phyloP scores from a whole-genome alignment of 805 yeast species.

The Priceomyces melissophilus region DNA sequence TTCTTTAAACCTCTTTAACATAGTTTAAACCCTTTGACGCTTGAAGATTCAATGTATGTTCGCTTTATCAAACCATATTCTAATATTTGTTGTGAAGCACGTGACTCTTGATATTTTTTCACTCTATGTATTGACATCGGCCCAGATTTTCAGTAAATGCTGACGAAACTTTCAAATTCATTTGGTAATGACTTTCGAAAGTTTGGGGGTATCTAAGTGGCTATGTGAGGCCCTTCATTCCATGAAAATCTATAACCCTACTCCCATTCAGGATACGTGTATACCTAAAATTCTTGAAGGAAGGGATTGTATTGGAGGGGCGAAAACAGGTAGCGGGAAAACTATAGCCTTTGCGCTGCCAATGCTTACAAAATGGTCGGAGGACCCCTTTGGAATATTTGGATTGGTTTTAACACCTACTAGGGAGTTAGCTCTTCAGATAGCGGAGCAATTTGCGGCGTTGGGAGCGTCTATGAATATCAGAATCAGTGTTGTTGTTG shows the following conservation, averaged over 20 bases:
- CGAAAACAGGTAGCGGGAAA: conserved; percentile 97
- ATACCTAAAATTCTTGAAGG: conserved; percentile 84
- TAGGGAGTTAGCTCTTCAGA: conserved; percentile 91
- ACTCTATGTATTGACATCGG: too few species aligned
- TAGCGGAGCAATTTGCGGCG: conserved; percentile 94
- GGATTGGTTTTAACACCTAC: conserved; percentile 90
- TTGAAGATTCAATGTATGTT: too few species aligned
- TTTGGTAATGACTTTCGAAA: conserved; percentile 42
- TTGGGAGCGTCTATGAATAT: conserved; percentile 87
- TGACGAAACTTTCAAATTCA: too few species aligned
- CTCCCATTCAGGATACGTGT: conserved; percentile 82
- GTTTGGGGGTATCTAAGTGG: conserved; percentile 83
- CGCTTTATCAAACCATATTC: too few species aligned
- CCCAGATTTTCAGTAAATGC: too few species aligned
- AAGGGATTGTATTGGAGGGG: conserved; percentile 95
- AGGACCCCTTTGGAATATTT: conserved; percentile 89
- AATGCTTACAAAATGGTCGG: conserved; percentile 90
- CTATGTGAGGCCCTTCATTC: conserved; percentile 72
- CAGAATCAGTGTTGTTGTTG: conserved; percentile 79
- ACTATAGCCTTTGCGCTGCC: conserved; percentile 98
- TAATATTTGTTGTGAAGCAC: not conserved
- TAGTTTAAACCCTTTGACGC: too few species aligned
- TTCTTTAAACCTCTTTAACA: too few species aligned
- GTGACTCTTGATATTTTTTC: not conserved
- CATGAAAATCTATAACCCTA: conserved; percentile 81